These are phyloP conservation scores for Aphanoascus verrucosus DNA, from an alignment of 2,329 filamentous ascomycete species.

Conservation along the genomic window DNA sequence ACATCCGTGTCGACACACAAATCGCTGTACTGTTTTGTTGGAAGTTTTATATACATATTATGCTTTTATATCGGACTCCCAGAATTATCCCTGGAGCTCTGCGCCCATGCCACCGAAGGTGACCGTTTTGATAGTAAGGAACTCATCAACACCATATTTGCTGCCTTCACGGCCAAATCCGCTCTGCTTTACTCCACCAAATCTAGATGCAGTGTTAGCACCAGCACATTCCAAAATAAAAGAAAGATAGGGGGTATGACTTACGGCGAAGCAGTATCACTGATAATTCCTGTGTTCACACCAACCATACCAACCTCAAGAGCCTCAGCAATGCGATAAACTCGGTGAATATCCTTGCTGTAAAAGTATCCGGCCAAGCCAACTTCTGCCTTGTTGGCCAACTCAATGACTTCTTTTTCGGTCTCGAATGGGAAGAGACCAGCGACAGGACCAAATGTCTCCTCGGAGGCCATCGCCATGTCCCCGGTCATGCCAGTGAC, in stretches of 20 bases:
- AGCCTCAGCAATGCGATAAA: slow-evolving; percentile 51
- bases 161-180: slow-evolving; percentile 72
- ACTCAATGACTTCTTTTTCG: slow-evolving; percentile 73
- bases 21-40: no score
- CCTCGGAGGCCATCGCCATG: slow-evolving; percentile 76
- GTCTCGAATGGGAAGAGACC: slow-evolving; percentile 80
- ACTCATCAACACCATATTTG: slow-evolving; percentile 66
- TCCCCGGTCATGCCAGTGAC: slow-evolving; percentile 74
- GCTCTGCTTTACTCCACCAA: slow-evolving; percentile 73
- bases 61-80: background rate
- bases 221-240: background rate
- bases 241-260: slow-evolving; percentile 16
- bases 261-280: slow-evolving; percentile 43
- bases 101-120: slow-evolving; percentile 53
- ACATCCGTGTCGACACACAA: no score
- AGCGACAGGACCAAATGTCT: slow-evolving; percentile 92
- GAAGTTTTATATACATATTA: no score
- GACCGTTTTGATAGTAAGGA: slow-evolving; percentile 61
- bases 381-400: slow-evolving; percentile 74
- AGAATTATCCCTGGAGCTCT: slow-evolving; percentile 40
- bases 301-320: slow-evolving; percentile 43
- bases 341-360: slow-evolving; percentile 49
- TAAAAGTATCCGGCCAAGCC: slow-evolving; percentile 94
- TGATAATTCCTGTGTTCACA: slow-evolving; percentile 61
- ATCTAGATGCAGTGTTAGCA: slow-evolving; percentile 32